A percentile compares a stretch with the other conserved stretches of the same genome.
Evolutionary conservation across 2,329 filamentous ascomycete species (phyloP).

Genomic region (Xylaria sp.): DNA sequence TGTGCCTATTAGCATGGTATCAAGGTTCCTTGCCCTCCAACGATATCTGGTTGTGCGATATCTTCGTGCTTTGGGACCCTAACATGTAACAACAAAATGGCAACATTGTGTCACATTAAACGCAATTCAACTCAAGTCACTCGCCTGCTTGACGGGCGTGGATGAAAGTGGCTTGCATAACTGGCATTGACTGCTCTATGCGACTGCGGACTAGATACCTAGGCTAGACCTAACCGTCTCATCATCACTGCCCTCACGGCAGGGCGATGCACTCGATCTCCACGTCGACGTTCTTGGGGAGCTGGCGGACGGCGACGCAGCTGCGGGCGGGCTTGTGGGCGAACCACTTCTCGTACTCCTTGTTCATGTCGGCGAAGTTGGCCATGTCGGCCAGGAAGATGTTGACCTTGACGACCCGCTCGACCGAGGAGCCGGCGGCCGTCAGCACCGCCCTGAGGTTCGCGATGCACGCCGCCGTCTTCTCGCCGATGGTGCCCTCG

Average conservation of each 20-base stretch:
- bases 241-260: no score
- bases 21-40: background rate
- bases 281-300: slow-evolving; percentile 83
- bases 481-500: slow-evolving; percentile 64
- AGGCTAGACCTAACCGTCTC: no score
- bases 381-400: slow-evolving; percentile 93
- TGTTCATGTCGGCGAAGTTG: slow-evolving; percentile 86
- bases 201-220: no score
- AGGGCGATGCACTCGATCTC: slow-evolving; percentile 90
- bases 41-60: background rate
- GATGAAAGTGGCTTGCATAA: no score
- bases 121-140: background rate
- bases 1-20: background rate
- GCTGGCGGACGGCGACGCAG: slow-evolving; percentile 86
- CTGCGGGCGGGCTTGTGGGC: slow-evolving; percentile 82
- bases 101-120: background rate
- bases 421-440: slow-evolving; percentile 76
- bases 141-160: background rate
- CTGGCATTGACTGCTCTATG: no score
- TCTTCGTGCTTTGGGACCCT: background rate
- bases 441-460: slow-evolving; percentile 84
- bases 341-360: slow-evolving; percentile 82
- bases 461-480: slow-evolving; percentile 66
- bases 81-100: background rate
- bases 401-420: slow-evolving; percentile 86